phyloP scores from a whole-genome alignment of 768 basidiomycete species.

The Podaxis rugospora region DNA sequence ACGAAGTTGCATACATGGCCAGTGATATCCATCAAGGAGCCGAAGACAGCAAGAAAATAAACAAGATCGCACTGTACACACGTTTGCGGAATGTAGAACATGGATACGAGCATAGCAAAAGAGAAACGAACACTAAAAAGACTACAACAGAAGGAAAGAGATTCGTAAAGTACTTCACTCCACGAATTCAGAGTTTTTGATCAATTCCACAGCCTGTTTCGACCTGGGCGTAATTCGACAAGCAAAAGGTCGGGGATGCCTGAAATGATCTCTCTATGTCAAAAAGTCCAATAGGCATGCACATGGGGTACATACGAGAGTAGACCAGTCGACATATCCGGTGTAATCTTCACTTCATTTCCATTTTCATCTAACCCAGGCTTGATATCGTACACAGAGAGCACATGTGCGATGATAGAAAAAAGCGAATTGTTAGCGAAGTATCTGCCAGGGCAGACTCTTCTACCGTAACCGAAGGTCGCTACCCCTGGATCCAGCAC shows the following conservation, averaged over 20 bases:
- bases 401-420: conserved; percentile 15
- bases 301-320: conserved; percentile 15
- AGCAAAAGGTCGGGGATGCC: background rate
- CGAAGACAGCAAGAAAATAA: too few relatives aligned
- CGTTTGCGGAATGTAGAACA: too few relatives aligned
- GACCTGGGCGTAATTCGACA: background rate
- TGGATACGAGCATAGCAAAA: too few relatives aligned
- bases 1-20: too few relatives aligned
- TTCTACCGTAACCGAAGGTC: conserved; percentile 28
- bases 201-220: background rate
- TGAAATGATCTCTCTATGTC: background rate
- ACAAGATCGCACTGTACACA: too few relatives aligned
- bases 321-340: conserved; percentile 17
- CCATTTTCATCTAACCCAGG: conserved; percentile 19
- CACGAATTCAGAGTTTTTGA: background rate
- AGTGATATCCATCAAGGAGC: too few relatives aligned
- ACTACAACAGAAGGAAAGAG: too few relatives aligned
- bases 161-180: background rate
- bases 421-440: conserved; percentile 20
- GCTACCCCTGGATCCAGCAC: conserved; percentile 20
- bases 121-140: too few relatives aligned
- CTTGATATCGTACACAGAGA: conserved; percentile 21
- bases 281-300: background rate
- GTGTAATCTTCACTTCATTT: conserved; percentile 14
- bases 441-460: conserved; percentile 23